Conservation (phyloP, 176 grass and related monocot genomes). For the Avena sativa region DNA sequence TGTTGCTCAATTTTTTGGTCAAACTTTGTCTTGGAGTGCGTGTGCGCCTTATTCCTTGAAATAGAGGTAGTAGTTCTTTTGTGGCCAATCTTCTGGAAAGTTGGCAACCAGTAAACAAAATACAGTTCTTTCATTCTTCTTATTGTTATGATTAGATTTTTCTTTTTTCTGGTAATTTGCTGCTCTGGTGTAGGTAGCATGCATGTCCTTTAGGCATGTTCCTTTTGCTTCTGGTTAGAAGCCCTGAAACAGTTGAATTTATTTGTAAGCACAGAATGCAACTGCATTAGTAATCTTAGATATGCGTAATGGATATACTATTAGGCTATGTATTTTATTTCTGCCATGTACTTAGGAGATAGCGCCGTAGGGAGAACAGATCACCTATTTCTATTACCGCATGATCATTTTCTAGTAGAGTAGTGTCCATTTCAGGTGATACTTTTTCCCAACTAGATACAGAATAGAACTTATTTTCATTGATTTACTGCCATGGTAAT, state of each 20-base stretch:
- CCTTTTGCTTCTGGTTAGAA: background rate
- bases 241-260: conserved; percentile 27
- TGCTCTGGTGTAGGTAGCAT: conserved; percentile 1
- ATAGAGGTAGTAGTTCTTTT: background rate
- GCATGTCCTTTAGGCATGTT: background rate
- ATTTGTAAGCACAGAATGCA: background rate
- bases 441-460: background rate
- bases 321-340: conserved; percentile 23
- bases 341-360: conserved; percentile 17
- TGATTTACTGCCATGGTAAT: conserved; percentile 33
- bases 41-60: no score
- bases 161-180: background rate
- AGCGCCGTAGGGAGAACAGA: background rate
- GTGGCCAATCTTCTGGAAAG: background rate
- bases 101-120: background rate
- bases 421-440: conserved; percentile 4
- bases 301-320: conserved; percentile 26
- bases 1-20: no score
- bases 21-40: no score
- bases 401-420: conserved; percentile 4
- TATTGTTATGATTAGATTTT: background rate
- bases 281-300: conserved; percentile 6
- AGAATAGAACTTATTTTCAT: conserved; percentile 18
- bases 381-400: background rate
- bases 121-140: background rate